A percentile compares a stretch with the other conserved stretches of the same genome.
These are phyloP conservation scores for Tilletia setariae DNA, from an alignment of 1,284 basidiomycete genomes.

Conservation along the genomic window DNA sequence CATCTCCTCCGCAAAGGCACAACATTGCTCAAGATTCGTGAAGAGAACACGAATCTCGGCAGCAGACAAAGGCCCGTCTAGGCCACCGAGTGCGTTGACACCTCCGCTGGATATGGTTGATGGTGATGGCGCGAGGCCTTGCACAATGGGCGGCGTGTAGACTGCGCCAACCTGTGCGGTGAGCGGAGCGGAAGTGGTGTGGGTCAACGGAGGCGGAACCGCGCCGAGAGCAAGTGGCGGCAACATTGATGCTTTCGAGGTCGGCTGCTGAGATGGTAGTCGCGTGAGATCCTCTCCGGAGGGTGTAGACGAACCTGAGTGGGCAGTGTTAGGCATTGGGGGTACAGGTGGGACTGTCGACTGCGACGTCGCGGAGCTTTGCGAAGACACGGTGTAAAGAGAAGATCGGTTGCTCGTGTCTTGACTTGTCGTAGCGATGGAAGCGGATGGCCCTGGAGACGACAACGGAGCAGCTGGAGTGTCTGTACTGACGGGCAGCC, in stretches of 20 bases:
- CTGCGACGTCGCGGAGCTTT: constrained; percentile 41
- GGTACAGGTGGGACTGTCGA: constrained; percentile 11
- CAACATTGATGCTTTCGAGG: neutral
- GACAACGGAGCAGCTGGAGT: neutral
- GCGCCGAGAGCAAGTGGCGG: constrained; percentile 11
- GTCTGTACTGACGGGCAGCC: too few species aligned
- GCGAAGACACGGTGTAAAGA: constrained; percentile 42
- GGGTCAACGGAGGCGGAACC: neutral
- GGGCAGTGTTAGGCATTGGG: neutral
- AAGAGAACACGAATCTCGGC: constrained; percentile 75
- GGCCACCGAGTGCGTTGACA: constrained; percentile 17
- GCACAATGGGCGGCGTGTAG: neutral
- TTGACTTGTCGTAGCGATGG: constrained; percentile 28
- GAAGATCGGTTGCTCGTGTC: constrained; percentile 46
- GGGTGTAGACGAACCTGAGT: neutral
- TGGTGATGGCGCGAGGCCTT: constrained; percentile 56
- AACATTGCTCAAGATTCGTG: constrained; percentile 72
- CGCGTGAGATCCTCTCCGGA: too few species aligned
- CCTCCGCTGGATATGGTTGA: constrained; percentile 1
- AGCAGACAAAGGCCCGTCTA: constrained; percentile 61
- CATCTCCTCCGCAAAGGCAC: constrained; percentile 68
- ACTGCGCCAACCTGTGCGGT: too few species aligned
- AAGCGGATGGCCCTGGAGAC: constrained; percentile 22
- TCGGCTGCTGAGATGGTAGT: too few species aligned
- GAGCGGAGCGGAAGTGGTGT: too few species aligned